phyloP scores from a whole-genome alignment of 495 filamentous ascomycete species.

The Baudoinia panamericana region DNA sequence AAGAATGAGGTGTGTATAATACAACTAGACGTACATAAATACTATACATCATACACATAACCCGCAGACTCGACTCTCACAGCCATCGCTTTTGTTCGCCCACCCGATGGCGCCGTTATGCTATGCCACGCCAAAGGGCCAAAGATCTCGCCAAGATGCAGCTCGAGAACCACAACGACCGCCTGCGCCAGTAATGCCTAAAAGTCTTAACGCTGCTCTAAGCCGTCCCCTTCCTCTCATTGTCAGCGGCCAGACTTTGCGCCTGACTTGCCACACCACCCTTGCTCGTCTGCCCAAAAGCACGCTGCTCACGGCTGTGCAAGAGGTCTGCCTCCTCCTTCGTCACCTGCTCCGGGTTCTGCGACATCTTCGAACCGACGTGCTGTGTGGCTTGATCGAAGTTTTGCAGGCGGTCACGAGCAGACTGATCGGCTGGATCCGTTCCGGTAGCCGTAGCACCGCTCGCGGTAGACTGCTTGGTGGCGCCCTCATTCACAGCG shows the following conservation, averaged over 20 bases:
- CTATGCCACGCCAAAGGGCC: too few species aligned
- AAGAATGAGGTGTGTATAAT: too few species aligned
- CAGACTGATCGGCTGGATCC: conserved; percentile 20
- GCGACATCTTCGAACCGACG: conserved; percentile 22
- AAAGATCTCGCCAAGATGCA: too few species aligned
- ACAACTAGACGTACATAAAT: too few species aligned
- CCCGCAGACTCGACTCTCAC: too few species aligned
- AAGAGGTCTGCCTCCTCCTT: conserved; percentile 26
- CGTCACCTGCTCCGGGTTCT: conserved; percentile 22
- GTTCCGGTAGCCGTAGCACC: neutral
- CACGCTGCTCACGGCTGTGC: conserved; percentile 26
- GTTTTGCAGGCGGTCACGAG: conserved; percentile 24
- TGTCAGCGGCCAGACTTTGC: conserved; percentile 15
- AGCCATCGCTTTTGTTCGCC: too few species aligned
- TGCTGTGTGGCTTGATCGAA: conserved; percentile 20
- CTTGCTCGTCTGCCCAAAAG: conserved; percentile 26
- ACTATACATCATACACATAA: too few species aligned
- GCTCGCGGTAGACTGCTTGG: neutral
- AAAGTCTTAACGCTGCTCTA: too few species aligned
- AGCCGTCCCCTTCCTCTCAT: conserved; percentile 9
- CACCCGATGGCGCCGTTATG: too few species aligned
- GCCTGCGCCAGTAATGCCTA: too few species aligned
- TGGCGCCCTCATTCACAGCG: conserved; percentile 12
- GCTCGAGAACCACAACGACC: too few species aligned
- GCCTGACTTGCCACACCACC: conserved; percentile 23